Evolutionary conservation across 1,139 yeast genomes (phyloP).

Genomic region (Taphrina wiesneri): DNA sequence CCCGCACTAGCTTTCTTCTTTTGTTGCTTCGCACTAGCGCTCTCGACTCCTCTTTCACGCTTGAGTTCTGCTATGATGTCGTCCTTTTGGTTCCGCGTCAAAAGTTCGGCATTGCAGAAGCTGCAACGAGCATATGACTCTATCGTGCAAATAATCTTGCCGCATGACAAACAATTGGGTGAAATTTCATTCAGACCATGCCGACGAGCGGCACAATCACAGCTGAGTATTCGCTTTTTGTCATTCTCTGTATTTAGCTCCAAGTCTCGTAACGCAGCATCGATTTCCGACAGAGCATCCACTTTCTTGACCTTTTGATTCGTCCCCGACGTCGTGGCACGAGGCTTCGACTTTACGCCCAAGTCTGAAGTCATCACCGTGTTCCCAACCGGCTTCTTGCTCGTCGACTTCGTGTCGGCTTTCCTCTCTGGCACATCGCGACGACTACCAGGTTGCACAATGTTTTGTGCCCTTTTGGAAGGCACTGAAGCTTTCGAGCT

Average conservation of each 20-base stretch:
- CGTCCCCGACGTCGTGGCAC: background rate
- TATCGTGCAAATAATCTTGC: constrained; percentile 83
- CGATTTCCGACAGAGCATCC: constrained; percentile 59
- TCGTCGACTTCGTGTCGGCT: background rate
- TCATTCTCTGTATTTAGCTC: constrained; percentile 46
- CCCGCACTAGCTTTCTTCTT: constrained; percentile 27
- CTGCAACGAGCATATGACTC: constrained; percentile 85
- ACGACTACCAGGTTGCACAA: constrained; percentile 1
- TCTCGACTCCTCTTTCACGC: constrained; percentile 30
- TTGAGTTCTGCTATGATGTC: constrained; percentile 33
- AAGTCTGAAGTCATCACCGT: constrained; percentile 34
- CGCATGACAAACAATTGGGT: constrained; percentile 92
- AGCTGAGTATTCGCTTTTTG: constrained; percentile 46
- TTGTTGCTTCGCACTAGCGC: constrained; percentile 25
- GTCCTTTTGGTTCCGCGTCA: constrained; percentile 30
- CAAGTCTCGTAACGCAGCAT: constrained; percentile 51
- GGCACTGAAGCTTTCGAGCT: constrained; percentile 17
- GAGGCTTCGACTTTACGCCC: constrained; percentile 46
- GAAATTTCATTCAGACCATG: constrained; percentile 88
- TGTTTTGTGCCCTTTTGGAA: background rate
- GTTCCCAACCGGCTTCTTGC: constrained; percentile 19
- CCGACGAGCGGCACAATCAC: constrained; percentile 68
- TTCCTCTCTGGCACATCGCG: constrained; percentile 7
- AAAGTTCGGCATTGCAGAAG: constrained; percentile 27
- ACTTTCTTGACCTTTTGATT: constrained; percentile 48